Evolutionary conservation across 1,284 basidiomycete species (phyloP), one percentile per base, ranked within the genome.

Genomic region (Lignosus rhinocerotis): DNA sequence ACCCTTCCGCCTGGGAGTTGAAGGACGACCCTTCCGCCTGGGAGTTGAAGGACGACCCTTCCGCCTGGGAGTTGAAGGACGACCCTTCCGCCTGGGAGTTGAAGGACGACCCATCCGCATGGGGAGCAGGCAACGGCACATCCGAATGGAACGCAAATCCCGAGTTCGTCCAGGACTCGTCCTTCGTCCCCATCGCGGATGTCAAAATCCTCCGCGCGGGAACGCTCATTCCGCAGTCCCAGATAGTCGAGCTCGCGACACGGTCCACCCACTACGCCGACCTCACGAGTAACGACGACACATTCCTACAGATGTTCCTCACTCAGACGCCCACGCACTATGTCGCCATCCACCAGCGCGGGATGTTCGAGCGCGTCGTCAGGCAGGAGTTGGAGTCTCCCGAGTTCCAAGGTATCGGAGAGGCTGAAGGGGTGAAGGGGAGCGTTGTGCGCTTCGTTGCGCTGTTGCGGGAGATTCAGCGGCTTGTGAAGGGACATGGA

Each of bases 311-410:
- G 64, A 67, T 85, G 2, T 82, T 78, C 69, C 75, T 86, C 57
- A 84, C 83, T 1, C 81, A 85, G 64, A 85, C 83, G 0, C 73
- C 78, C 0, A 74, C 82, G 47, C 78, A 76, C 56, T 80, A 78
- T 67, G 70, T 85, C 30, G 84, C 76, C 0, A 66, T 80, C 8
- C 83, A 86, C 62, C 63, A 75, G 19, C 83, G 83, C 0, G 67
- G 58, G 1, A 44, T 25, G 1, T 85, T 85, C 67, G 58, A 66
- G 4, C 64, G 70, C n/a, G 70, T 84, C 16, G 63, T 75, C 49
- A 79, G 80, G 62, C 71, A 74, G 31, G 75, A 74, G 38, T 66
- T 82, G 1, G 66, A 64, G 6, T 74, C 72, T 19, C 54, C 70
- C 1, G 54, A 63, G 51, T 49, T 63, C 34, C 11, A 17, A 16